Evolutionary conservation across 2,329 filamentous ascomycete genomes (phyloP).

Genomic region (Pyrenophora graminea): DNA sequence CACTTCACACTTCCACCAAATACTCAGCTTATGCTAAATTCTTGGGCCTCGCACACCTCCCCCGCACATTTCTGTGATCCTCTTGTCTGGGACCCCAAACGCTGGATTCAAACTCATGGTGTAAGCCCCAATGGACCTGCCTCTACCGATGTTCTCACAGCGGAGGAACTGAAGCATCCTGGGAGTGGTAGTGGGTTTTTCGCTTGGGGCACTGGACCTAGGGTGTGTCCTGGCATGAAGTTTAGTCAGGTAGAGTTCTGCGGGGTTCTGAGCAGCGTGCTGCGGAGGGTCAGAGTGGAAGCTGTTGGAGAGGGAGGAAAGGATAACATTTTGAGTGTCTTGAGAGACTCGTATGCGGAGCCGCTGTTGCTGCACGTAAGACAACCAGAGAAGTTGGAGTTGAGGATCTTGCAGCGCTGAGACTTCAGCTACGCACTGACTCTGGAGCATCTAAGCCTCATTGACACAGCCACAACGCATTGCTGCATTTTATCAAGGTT

Average conservation of each 20-base stretch:
- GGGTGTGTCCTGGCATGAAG: slow-evolving; percentile 59
- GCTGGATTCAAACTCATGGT: slow-evolving; percentile 35
- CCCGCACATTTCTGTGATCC: slow-evolving; percentile 30
- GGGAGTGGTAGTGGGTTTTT: slow-evolving; percentile 37
- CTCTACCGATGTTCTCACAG: not conserved
- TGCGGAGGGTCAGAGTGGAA: slow-evolving; percentile 13
- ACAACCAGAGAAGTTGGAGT: slow-evolving; percentile 7
- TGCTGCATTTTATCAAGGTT: no score
- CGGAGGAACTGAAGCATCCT: slow-evolving; percentile 12
- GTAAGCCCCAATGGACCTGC: slow-evolving; percentile 1
- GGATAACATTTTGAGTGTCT: slow-evolving; percentile 4
- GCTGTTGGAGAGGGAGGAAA: not conserved
- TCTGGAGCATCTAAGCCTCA: no score
- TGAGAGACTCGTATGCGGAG: slow-evolving; percentile 16
- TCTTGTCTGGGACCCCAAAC: slow-evolving; percentile 36
- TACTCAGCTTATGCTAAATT: slow-evolving; percentile 22
- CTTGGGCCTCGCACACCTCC: slow-evolving; percentile 35
- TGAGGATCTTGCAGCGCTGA: slow-evolving; percentile 1
- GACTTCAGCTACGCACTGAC: no score
- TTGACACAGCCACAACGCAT: no score
- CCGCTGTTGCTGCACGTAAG: slow-evolving; percentile 19
- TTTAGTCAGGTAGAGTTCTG: slow-evolving; percentile 62
- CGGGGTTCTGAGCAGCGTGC: slow-evolving; percentile 46
- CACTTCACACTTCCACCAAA: slow-evolving; percentile 16
- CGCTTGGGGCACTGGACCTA: slow-evolving; percentile 56